These are phyloP conservation scores for Hypoxylon fuscum DNA, from an alignment of 495 filamentous ascomycete genomes.

Conservation along the genomic window DNA sequence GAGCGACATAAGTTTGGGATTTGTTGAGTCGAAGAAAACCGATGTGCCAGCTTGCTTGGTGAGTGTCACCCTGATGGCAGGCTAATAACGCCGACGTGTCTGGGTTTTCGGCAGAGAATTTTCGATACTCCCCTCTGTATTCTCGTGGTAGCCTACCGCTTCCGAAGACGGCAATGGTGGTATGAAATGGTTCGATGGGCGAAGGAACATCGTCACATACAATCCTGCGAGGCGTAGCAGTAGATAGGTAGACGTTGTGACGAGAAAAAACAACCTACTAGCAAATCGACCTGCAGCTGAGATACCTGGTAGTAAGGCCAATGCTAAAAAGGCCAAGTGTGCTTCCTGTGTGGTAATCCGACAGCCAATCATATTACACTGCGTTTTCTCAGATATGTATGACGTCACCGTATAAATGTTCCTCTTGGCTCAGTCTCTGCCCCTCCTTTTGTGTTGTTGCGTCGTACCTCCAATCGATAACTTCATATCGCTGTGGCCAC, in stretches of 20 bases:
- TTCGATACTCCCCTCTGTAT: slow-evolving; percentile 3
- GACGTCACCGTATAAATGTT: slow-evolving; percentile 27
- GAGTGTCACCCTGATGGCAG: slow-evolving; percentile 34
- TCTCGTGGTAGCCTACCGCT: neutral
- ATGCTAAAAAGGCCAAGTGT: slow-evolving; percentile 16
- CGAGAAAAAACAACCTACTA: neutral
- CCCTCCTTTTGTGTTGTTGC: slow-evolving; percentile 8
- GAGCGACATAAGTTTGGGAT: slow-evolving; percentile 2
- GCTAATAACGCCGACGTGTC: slow-evolving; percentile 34
- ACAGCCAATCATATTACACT: slow-evolving; percentile 24
- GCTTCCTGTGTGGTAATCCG: slow-evolving; percentile 4
- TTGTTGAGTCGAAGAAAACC: slow-evolving; percentile 23
- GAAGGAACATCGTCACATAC: slow-evolving; percentile 18
- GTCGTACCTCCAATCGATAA: neutral
- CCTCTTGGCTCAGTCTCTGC: slow-evolving; percentile 19
- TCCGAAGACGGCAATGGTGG: slow-evolving; percentile 14
- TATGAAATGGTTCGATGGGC: slow-evolving; percentile 5
- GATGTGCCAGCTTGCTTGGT: slow-evolving; percentile 22
- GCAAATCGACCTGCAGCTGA: slow-evolving; percentile 2
- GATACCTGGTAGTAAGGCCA: slow-evolving; percentile 6
- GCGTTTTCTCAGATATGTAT: slow-evolving; percentile 13
- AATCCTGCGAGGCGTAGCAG: slow-evolving; percentile 11
- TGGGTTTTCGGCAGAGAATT: slow-evolving; percentile 27
- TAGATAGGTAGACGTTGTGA: neutral
- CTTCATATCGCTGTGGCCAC: slow-evolving; percentile 5